Percentiles rank a stretch among this genome's conserved stretches.
Evolutionary conservation across 1,139 yeast species (phyloP).

Genomic region (Pichia kudriavzevii): DNA sequence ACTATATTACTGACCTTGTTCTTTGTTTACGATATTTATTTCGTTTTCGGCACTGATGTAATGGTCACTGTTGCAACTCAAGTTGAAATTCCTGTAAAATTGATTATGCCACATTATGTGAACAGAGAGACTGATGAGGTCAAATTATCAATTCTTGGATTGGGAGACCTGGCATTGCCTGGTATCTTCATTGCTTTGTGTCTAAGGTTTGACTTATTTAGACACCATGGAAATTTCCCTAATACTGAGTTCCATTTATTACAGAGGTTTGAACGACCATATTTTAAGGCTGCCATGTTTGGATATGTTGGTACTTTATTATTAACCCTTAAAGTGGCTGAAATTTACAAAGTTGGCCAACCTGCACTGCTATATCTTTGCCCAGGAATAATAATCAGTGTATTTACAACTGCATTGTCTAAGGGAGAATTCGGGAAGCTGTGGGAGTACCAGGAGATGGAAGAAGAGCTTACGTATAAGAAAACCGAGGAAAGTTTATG

Average conservation of each 20-base stretch:
- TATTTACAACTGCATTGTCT: constrained; percentile 27
- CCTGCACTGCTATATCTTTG: constrained; percentile 63
- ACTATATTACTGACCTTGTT: constrained; percentile 39
- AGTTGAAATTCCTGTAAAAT: constrained; percentile 49
- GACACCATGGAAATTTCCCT: constrained; percentile 30
- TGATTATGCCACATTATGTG: constrained; percentile 37
- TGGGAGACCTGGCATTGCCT: constrained; percentile 58
- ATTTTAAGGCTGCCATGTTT: constrained; percentile 36
- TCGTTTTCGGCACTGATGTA: constrained; percentile 55
- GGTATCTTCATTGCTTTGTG: constrained; percentile 44
- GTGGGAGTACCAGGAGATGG: constrained; percentile 33
- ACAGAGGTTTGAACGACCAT: constrained; percentile 35
- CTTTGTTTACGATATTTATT: constrained; percentile 56
- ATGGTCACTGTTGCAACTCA: constrained; percentile 58
- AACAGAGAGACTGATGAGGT: constrained; percentile 16
- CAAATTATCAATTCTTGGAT: constrained; percentile 38
- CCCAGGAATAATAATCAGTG: constrained; percentile 40
- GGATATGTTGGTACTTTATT: constrained; percentile 41
- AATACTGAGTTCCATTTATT: constrained; percentile 35
- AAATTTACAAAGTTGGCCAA: constrained; percentile 41
- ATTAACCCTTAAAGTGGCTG: constrained; percentile 36
- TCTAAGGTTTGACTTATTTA: constrained; percentile 42
- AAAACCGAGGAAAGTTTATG: constrained; percentile 22
- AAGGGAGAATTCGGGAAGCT: constrained; percentile 37
- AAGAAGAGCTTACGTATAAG: constrained; percentile 23